Evolutionary conservation across 108 stramenopile genomes (phyloP).

Genomic region (Cyclotella cryptica): DNA sequence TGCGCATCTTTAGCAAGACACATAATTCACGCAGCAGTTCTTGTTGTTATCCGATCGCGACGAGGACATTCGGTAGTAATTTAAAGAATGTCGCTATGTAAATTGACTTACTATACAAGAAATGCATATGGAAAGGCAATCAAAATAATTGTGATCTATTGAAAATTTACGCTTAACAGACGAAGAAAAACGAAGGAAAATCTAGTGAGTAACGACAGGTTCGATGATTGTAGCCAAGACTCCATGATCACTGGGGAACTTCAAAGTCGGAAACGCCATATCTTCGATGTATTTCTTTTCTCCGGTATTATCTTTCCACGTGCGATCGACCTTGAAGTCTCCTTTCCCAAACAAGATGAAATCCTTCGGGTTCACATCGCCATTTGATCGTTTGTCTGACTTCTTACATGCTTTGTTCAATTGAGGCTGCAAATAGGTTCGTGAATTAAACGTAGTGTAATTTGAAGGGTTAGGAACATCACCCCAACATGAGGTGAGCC

Average conservation of each 20-base stretch:
- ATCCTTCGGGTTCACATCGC: slow-evolving; percentile 82
- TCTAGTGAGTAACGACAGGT: slow-evolving; percentile 1
- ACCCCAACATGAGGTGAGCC: slow-evolving; percentile 68
- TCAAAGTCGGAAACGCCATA: slow-evolving; percentile 77
- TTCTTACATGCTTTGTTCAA: slow-evolving; percentile 75
- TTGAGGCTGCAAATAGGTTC: slow-evolving; percentile 82
- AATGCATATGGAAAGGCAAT: no score
- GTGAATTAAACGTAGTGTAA: slow-evolving; percentile 76
- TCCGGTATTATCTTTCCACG: slow-evolving; percentile 79
- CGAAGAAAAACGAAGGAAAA: no score
- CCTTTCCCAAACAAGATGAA: slow-evolving; percentile 69
- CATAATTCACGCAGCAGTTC: no score
- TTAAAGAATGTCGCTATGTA: no score
- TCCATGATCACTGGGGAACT: slow-evolving; percentile 79
- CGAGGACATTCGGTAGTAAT: no score
- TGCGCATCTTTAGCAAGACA: no score
- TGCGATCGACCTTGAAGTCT: slow-evolving; percentile 50
- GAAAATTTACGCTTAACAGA: no score
- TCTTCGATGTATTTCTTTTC: slow-evolving; percentile 60
- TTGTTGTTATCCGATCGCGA: no score
- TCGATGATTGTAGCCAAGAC: slow-evolving; percentile 62
- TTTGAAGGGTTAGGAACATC: slow-evolving; percentile 61
- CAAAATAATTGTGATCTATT: no score
- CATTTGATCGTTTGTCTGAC: slow-evolving; percentile 62
- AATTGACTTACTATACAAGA: no score